Conservation (phyloP, 345 rosid species). For the Noccaea caerulescens region DNA sequence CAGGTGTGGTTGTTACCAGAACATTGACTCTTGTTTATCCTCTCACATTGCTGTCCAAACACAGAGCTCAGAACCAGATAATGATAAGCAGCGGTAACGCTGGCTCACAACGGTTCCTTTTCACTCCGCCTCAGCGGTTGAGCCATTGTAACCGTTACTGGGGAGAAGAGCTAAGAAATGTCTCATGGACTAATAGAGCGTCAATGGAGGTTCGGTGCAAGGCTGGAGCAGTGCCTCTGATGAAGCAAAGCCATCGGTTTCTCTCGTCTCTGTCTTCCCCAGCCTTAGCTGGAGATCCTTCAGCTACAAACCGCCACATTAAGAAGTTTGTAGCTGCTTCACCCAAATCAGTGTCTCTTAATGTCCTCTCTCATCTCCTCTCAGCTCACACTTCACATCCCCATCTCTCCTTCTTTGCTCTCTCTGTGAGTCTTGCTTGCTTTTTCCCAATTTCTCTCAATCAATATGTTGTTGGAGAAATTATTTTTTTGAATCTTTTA, state of each 20-base stretch:
- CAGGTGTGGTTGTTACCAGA: constrained; percentile 30
- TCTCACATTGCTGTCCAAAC: constrained; percentile 5
- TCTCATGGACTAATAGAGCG: constrained; percentile 2
- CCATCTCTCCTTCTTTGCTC: constrained; percentile 62
- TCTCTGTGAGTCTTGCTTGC: constrained; percentile 54
- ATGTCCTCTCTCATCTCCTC: constrained; percentile 78
- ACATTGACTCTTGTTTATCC: constrained; percentile 26
- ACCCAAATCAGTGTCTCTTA: constrained; percentile 67
- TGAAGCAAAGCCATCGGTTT: constrained; percentile 65
- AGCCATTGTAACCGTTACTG: constrained; percentile 18
- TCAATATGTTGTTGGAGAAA: background rate
- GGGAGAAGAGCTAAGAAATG: constrained; percentile 4
- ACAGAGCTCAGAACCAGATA: constrained; percentile 17
- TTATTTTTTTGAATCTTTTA: background rate
- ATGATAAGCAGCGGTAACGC: constrained; percentile 19
- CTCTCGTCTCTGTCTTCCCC: constrained; percentile 53
- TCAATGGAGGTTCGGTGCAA: constrained; percentile 27
- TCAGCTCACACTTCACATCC: constrained; percentile 55
- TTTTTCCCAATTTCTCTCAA: background rate
- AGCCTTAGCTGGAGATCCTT: constrained; percentile 49
- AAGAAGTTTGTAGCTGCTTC: constrained; percentile 78
- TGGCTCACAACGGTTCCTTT: background rate
- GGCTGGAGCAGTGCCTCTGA: constrained; percentile 46
- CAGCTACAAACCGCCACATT: constrained; percentile 57
- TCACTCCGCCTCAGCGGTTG: constrained; percentile 26